phyloP scores from a whole-genome alignment of 768 basidiomycete genomes.

The Boletus bicolor region DNA sequence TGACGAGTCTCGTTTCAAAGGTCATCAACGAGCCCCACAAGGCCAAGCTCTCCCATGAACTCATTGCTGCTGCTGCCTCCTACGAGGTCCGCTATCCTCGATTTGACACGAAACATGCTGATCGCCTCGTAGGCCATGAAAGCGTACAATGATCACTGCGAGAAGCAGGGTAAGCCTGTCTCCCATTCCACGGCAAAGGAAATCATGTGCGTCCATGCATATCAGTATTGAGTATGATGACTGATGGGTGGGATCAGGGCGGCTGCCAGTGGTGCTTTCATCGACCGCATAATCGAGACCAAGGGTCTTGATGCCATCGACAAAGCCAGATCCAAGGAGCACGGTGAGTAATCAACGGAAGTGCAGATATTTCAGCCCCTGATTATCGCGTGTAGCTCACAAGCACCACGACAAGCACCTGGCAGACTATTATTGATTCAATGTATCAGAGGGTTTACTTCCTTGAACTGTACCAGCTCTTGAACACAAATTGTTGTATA shows the following conservation, averaged over 20 bases:
- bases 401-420: not conserved
- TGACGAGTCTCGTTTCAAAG: conserved; percentile 28
- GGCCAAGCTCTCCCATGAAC: conserved; percentile 59
- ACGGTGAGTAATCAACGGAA: conserved; percentile 23
- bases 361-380: not conserved
- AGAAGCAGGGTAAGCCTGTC: conserved; percentile 44
- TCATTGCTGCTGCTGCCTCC: conserved; percentile 64
- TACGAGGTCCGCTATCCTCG: conserved; percentile 45
- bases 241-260: conserved; percentile 37
- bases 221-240: not conserved
- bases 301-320: conserved; percentile 54
- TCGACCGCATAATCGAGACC: conserved; percentile 55
- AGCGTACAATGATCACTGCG: conserved; percentile 55
- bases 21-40: conserved; percentile 50
- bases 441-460: not conserved
- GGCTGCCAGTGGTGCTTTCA: conserved; percentile 50
- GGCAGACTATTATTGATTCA: not conserved
- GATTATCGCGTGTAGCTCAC: conserved; percentile 10
- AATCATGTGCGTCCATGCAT: conserved; percentile 35
- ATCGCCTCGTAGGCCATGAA: conserved; percentile 51
- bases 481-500: conserved; percentile 7
- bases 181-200: conserved; percentile 58
- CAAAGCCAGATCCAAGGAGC: conserved; percentile 39
- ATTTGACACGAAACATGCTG: not conserved
- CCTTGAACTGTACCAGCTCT: not conserved